Evolutionary conservation across 2,329 filamentous ascomycete species (phyloP).

Genomic region (Ceratocystis diversiconidia): DNA sequence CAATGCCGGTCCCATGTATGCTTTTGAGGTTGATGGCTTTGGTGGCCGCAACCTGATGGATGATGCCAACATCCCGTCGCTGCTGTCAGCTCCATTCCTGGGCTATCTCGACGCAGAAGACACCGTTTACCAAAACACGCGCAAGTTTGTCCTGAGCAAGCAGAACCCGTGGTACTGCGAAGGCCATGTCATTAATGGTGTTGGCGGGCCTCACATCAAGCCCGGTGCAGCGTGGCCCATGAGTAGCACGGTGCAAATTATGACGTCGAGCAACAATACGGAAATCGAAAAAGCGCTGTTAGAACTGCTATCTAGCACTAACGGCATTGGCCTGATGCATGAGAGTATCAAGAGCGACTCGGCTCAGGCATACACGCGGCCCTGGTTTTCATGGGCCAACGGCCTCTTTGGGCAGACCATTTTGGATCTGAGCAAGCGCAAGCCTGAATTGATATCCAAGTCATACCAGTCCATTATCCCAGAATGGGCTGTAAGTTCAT

Average conservation of each 20-base stretch:
- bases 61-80: constrained; percentile 55
- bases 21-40: constrained; percentile 64
- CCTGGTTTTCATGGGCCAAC: constrained; percentile 69
- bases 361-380: constrained; percentile 25
- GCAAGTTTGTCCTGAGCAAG: constrained; percentile 59
- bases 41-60: constrained; percentile 55
- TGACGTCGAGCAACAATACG: constrained; percentile 31
- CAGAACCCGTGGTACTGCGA: constrained; percentile 67
- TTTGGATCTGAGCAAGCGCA: constrained; percentile 57
- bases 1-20: constrained; percentile 44
- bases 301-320: constrained; percentile 30
- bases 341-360: constrained; percentile 30
- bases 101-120: constrained; percentile 46
- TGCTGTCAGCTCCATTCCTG: constrained; percentile 50
- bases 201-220: constrained; percentile 57
- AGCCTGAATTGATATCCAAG: constrained; percentile 46
- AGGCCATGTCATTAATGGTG: constrained; percentile 53
- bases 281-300: constrained; percentile 26
- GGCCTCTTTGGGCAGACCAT: constrained; percentile 77
- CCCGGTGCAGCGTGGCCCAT: constrained; percentile 43
- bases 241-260: constrained; percentile 38
- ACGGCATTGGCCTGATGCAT: constrained; percentile 33
- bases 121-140: constrained; percentile 60
- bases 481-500: not conserved
- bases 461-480: constrained; percentile 31